Evolutionary conservation across 805 yeast species (phyloP).

Genomic region (Phaffomyces antillensis): DNA sequence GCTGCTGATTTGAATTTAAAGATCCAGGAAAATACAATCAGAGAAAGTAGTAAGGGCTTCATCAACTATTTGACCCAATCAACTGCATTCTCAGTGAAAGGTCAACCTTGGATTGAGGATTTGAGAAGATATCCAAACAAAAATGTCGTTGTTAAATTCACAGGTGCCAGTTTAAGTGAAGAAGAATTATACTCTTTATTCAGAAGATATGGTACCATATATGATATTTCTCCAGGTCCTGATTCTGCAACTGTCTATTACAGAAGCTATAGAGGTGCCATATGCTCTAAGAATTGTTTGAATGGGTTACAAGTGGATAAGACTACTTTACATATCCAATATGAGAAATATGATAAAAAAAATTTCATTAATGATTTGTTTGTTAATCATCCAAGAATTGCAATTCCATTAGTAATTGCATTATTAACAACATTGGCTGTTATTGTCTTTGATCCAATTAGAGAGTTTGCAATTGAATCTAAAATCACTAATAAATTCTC

Average conservation of each 20-base stretch:
- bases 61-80: constrained; percentile 42
- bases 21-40: constrained; percentile 40
- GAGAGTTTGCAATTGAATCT: constrained; percentile 69
- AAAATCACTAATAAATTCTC: constrained; percentile 60
- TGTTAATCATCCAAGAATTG: constrained; percentile 70
- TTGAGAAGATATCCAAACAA: constrained; percentile 68
- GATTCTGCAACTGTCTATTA: constrained; percentile 46
- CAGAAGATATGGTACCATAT: constrained; percentile 80
- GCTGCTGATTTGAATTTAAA: constrained; percentile 46
- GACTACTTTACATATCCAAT: constrained; percentile 68
- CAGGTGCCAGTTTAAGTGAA: constrained; percentile 70
- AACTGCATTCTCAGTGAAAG: constrained; percentile 68
- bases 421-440: constrained; percentile 77
- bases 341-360: constrained; percentile 47
- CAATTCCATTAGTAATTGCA: constrained; percentile 76
- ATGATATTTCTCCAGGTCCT: constrained; percentile 60
- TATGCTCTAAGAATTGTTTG: constrained; percentile 83
- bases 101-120: constrained; percentile 96
- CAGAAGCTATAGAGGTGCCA: constrained; percentile 55
- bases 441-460: constrained; percentile 84
- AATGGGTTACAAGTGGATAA: constrained; percentile 67
- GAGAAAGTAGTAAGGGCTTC: constrained; percentile 30
- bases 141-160: constrained; percentile 58
- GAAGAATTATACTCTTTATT: constrained; percentile 76
- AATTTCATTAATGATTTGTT: constrained; percentile 52